Evolutionary conservation across 1,139 yeast genomes (phyloP).

Genomic region (Yamadazyma epiphylla): DNA sequence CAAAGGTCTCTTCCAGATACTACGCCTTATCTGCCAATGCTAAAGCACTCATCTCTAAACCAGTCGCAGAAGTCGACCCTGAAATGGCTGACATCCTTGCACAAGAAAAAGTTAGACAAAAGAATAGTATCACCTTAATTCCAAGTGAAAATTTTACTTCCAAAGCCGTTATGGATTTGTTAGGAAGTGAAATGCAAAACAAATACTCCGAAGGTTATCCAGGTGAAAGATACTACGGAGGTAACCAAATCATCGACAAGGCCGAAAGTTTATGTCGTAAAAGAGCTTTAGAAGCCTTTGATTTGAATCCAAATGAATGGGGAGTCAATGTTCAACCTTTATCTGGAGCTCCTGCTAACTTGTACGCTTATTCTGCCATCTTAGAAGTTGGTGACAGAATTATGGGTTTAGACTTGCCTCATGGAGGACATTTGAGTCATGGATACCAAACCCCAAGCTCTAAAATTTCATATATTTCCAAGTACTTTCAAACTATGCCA

Average conservation of each 20-base stretch:
- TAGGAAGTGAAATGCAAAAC: slow-evolving; percentile 96
- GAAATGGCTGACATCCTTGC: slow-evolving; percentile 76
- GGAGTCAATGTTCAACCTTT: slow-evolving; percentile 95
- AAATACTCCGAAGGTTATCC: slow-evolving; percentile 99
- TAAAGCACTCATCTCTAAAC: slow-evolving; percentile 55
- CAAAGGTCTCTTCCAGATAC: slow-evolving; percentile 5
- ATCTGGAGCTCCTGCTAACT: slow-evolving; percentile 94
- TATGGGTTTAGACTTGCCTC: slow-evolving; percentile 96
- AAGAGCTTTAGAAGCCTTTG: slow-evolving; percentile 86
- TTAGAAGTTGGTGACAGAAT: slow-evolving; percentile 88
- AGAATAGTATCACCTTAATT: slow-evolving; percentile 83
- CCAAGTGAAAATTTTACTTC: slow-evolving; percentile 96
- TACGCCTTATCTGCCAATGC: slow-evolving; percentile 47
- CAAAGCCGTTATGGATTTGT: slow-evolving; percentile 86
- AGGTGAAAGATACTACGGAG: slow-evolving; percentile 96
- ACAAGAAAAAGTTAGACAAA: slow-evolving; percentile 79
- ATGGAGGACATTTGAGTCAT: slow-evolving; percentile 95
- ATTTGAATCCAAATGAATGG: slow-evolving; percentile 75
- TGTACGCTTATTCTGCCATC: slow-evolving; percentile 90
- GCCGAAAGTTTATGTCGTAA: slow-evolving; percentile 87
- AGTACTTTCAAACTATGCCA: slow-evolving; percentile 96
- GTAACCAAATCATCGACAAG: slow-evolving; percentile 89
- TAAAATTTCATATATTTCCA: slow-evolving; percentile 86
- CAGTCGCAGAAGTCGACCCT: slow-evolving; percentile 71
- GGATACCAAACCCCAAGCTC: slow-evolving; percentile 90